Base-by-base conservation (phyloP, 495 filamentous ascomycete species). In the Penicillium macrosclerotiorum region DNA sequence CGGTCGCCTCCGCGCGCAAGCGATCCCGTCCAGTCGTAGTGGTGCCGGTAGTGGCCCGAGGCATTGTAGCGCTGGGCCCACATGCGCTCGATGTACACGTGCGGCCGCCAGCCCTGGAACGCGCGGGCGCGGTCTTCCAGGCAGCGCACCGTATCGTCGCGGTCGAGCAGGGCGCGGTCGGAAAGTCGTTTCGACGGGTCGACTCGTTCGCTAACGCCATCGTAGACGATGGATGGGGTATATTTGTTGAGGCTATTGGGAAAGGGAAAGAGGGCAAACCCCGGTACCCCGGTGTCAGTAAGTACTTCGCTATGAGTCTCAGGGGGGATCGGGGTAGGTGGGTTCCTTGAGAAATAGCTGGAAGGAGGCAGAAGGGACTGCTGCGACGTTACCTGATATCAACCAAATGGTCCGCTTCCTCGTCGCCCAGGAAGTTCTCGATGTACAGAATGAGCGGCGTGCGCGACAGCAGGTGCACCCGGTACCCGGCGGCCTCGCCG, bases 71-170 rank as follows among this genome's bases (percentile, higher is more conserved):
- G 72, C 52, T 85, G 82, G 0, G 73, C 73, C 73, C 77, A 79
- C 61, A 84, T 73, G 40, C 73, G 72, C 61, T 85, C 81, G 63
- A 84, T 79, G 49, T 76, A 78, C 0, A 82, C 69, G 37, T 80
- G 55, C 9, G 72, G 68, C 1, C 70, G 69, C 80, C 79, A 85
- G 61, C 86, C 86, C 50, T 88, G 85, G 63, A 90, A 84, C n/a
- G 71, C 38, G 8, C 80, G 73, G 7, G 86, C 86, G 27, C 86
- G 84, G 20, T 74, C 65, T 52, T 86, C 82, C 46, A 89, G 79
- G 66, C 86, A 89, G 24, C 79, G 76, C 3, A 88, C 81, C 1
- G 77, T 68, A 29, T 68, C 55, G 61, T 85, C 78, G 59, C 79
- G 78, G 18, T 72, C 66, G 31, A 84, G 69, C 9, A 79, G 67